These are phyloP conservation scores for Gyrodon lividus DNA, from an alignment of 768 basidiomycete genomes.

Conservation along the genomic window DNA sequence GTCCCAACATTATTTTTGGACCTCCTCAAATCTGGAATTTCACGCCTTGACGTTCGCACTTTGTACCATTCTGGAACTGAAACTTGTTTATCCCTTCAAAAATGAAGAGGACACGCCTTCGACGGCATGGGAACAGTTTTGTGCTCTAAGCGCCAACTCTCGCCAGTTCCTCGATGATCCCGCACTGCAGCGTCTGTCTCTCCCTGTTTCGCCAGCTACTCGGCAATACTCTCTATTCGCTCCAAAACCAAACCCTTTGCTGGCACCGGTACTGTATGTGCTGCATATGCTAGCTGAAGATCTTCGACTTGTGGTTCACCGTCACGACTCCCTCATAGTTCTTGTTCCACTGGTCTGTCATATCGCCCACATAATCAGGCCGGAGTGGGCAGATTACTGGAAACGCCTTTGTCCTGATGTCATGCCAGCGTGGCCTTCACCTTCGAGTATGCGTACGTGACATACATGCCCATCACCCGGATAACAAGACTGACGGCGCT, in stretches of 20 bases:
- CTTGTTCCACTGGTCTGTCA: slow-evolving; percentile 65
- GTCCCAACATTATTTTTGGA: slow-evolving; percentile 46
- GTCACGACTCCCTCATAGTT: slow-evolving; percentile 52
- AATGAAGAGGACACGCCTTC: slow-evolving; percentile 11
- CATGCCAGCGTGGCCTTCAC: slow-evolving; percentile 57
- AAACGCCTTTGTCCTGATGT: slow-evolving; percentile 71
- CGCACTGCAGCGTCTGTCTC: slow-evolving; percentile 45
- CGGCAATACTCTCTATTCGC: slow-evolving; percentile 20
- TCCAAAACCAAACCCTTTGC: slow-evolving; percentile 41
- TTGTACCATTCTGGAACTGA: slow-evolving; percentile 43
- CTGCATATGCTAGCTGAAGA: slow-evolving; percentile 81
- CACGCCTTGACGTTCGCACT: slow-evolving; percentile 55
- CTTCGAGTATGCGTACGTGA: slow-evolving; percentile 32
- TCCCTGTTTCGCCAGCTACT: slow-evolving; percentile 34
- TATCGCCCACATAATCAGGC: slow-evolving; percentile 60
- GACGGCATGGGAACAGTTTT: slow-evolving; percentile 49
- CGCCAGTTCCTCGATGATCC: slow-evolving; percentile 59
- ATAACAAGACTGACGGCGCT: slow-evolving; percentile 13
- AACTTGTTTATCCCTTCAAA: slow-evolving; percentile 25
- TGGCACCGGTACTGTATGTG: slow-evolving; percentile 64
- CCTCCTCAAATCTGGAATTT: slow-evolving; percentile 51
- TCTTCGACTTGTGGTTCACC: slow-evolving; percentile 54
- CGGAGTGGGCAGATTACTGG: slow-evolving; percentile 95
- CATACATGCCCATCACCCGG: not conserved
- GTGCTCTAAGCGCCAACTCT: slow-evolving; percentile 41